Percentiles rank a stretch among this genome's conserved stretches.
Evolutionary conservation across 192 early-diverging fungal species (phyloP).

Genomic region (Backusella tuberculispora): DNA sequence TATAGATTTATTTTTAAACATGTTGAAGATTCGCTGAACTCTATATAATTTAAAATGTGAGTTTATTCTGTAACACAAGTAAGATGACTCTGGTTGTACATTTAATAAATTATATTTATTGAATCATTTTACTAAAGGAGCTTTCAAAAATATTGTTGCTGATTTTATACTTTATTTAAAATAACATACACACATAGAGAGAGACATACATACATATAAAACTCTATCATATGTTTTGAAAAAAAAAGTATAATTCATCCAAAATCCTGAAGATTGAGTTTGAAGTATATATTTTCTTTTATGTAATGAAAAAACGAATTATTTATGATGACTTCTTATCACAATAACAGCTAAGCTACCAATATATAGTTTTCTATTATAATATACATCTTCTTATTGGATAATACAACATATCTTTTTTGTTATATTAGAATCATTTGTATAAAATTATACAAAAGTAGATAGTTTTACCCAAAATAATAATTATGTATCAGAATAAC

Average conservation of each 20-base stretch:
- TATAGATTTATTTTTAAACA: not conserved
- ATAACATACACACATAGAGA: not conserved
- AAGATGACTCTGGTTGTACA: not conserved
- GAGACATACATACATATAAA: too few species aligned
- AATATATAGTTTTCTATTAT: too few species aligned
- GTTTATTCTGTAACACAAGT: not conserved
- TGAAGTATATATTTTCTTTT: too few species aligned
- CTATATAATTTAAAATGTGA: not conserved
- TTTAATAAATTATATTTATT: constrained; percentile 3
- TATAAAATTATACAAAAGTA: not conserved
- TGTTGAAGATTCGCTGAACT: not conserved
- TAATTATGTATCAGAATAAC: not conserved
- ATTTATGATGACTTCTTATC: too few species aligned
- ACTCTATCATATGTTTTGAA: too few species aligned
- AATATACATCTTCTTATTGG: not conserved
- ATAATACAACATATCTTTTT: not conserved
- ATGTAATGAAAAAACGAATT: too few species aligned
- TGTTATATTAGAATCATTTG: not conserved
- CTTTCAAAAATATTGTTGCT: too few species aligned
- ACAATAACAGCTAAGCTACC: too few species aligned
- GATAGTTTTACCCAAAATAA: not conserved
- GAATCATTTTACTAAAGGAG: not conserved
- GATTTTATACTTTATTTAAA: not conserved
- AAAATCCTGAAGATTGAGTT: too few species aligned
- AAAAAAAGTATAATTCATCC: too few species aligned